phyloP scores from a whole-genome alignment of 768 basidiomycete genomes.

The Leccinum aurantiacum region DNA sequence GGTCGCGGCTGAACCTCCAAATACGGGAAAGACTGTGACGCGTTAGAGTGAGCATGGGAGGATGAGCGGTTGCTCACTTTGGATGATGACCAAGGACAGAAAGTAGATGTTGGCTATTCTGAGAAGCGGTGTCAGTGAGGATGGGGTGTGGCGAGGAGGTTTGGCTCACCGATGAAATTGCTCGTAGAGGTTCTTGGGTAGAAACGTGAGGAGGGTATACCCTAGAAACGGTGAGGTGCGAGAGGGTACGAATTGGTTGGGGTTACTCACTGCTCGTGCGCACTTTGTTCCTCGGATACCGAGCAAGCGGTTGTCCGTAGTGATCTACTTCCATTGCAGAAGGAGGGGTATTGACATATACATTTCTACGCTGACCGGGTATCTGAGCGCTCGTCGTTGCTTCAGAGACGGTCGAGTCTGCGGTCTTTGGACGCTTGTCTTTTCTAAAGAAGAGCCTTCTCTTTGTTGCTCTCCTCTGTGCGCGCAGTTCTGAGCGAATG shows the following conservation, averaged over 20 bases:
- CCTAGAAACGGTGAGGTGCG: conserved; percentile 43
- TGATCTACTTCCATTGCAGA: conserved; percentile 63
- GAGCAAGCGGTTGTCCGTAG: conserved; percentile 71
- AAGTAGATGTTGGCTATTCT: conserved; percentile 95
- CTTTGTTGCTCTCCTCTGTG: conserved; percentile 50
- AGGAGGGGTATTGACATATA: conserved; percentile 79
- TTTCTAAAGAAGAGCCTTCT: conserved; percentile 61
- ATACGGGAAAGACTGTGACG: conserved; percentile 76
- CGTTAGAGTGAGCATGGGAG: conserved; percentile 11
- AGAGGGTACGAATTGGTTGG: neutral
- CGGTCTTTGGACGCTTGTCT: conserved; percentile 41
- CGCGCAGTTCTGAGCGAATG: conserved; percentile 72
- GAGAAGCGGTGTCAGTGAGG: conserved; percentile 1
- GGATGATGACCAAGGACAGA: conserved; percentile 75
- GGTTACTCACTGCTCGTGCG: conserved; percentile 79
- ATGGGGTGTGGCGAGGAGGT: neutral
- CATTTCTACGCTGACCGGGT: conserved; percentile 60
- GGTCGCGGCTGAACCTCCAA: conserved; percentile 82
- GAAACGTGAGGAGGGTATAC: conserved; percentile 86
- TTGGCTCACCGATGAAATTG: conserved; percentile 80
- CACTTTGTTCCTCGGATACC: conserved; percentile 93
- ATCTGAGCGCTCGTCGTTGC: conserved; percentile 32
- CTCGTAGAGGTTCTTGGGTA: conserved; percentile 93
- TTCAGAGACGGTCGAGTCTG: conserved; percentile 34
- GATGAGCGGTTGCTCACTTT: conserved; percentile 46